Conservation (phyloP, 2,329 filamentous ascomycete genomes). For the Talaromyces sp. region DNA sequence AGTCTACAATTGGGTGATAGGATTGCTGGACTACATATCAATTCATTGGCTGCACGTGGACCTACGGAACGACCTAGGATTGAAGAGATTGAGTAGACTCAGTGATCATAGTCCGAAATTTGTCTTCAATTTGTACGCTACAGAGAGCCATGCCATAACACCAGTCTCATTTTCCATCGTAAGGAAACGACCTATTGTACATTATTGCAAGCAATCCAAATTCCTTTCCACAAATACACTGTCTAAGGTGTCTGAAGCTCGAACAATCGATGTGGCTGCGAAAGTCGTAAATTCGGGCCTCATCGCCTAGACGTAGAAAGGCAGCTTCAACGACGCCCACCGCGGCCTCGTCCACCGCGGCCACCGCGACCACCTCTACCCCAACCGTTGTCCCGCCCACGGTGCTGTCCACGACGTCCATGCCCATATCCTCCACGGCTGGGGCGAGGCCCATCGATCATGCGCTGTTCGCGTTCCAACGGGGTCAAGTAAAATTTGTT, state of each 20-base stretch:
- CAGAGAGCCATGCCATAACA: not conserved
- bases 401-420: not conserved
- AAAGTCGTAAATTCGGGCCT: not conserved
- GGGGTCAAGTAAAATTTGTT: slow-evolving; percentile 74
- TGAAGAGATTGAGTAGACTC: slow-evolving; percentile 41
- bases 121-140: slow-evolving; percentile 16
- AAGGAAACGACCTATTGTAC: not conserved
- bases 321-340: slow-evolving; percentile 23
- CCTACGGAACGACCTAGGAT: slow-evolving; percentile 31
- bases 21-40: slow-evolving; percentile 38
- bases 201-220: not conserved
- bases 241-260: not conserved
- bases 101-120: not conserved
- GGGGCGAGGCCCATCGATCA: slow-evolving; percentile 52
- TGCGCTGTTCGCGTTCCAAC: slow-evolving; percentile 63
- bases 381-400: not conserved
- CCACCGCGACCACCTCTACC: slow-evolving; percentile 19
- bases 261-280: too few relatives aligned
- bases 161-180: not conserved
- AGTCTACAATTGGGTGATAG: slow-evolving; percentile 36
- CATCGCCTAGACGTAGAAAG: not conserved
- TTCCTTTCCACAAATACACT: too few relatives aligned
- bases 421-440: slow-evolving; percentile 17
- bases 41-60: slow-evolving; percentile 30
- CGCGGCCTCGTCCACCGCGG: slow-evolving; percentile 21